phyloP scores from a whole-genome alignment of 2,329 filamentous ascomycete genomes.

The Alternaria sp. region DNA sequence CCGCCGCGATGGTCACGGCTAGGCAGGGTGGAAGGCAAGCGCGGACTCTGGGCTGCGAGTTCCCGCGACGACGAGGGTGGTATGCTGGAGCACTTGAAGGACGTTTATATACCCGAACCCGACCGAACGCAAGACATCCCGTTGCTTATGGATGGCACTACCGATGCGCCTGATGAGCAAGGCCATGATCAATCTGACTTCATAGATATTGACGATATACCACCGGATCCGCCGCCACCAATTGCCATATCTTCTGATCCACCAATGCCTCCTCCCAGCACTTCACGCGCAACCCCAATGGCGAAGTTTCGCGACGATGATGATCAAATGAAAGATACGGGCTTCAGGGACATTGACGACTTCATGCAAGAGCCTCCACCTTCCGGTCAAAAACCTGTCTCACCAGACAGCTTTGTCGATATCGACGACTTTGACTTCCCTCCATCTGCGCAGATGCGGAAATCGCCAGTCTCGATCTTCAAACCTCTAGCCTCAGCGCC shows the following conservation, averaged over 20 bases:
- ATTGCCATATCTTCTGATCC: conserved; percentile 32
- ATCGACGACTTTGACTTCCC: conserved; percentile 36
- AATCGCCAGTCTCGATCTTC: background rate
- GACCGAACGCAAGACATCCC: conserved; percentile 41
- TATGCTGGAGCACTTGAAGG: conserved; percentile 33
- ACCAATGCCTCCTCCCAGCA: conserved; percentile 19
- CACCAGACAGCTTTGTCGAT: conserved; percentile 27
- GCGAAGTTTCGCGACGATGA: background rate
- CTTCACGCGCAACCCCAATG: background rate
- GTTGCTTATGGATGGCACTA: conserved; percentile 30
- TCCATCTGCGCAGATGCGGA: conserved; percentile 9
- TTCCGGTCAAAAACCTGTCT: conserved; percentile 33
- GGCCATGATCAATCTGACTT: conserved; percentile 5
- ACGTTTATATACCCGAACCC: conserved; percentile 38
- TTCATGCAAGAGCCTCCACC: conserved; percentile 30
- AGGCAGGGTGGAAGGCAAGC: conserved; percentile 25
- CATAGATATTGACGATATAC: conserved; percentile 30
- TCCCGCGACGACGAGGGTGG: conserved; percentile 40
- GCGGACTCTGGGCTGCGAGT: conserved; percentile 42
- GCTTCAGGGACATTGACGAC: conserved; percentile 36
- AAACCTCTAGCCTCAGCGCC: conserved; percentile 5
- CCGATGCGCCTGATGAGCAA: conserved; percentile 5
- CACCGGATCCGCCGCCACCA: conserved; percentile 1
- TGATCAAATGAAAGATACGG: background rate
- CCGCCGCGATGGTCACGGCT: conserved; percentile 26